phyloP scores from a whole-genome alignment of 352 stramenopile species.

The Vaucheria bursata region DNA sequence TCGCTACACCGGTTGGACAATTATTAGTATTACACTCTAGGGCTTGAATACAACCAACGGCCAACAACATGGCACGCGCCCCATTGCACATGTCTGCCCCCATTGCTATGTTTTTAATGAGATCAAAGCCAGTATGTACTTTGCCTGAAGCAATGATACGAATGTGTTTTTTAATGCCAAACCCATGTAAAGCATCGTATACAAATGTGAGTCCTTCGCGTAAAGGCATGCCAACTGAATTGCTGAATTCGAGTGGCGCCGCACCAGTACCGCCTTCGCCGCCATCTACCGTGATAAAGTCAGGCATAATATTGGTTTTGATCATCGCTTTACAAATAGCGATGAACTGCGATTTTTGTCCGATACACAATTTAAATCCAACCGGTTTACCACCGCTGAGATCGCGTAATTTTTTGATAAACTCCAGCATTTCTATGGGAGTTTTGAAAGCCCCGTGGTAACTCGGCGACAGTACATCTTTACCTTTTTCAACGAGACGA shows the following conservation, averaged over 20 bases:
- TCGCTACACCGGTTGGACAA: slow-evolving; percentile 63
- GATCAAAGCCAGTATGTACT: not conserved
- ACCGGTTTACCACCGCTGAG: slow-evolving; percentile 21
- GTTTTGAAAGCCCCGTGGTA: slow-evolving; percentile 2
- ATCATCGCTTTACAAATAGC: slow-evolving; percentile 1
- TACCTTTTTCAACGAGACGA: slow-evolving; percentile 4
- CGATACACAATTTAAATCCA: slow-evolving; percentile 19
- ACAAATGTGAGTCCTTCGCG: slow-evolving; percentile 16
- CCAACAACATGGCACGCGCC: not conserved
- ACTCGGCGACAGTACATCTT: slow-evolving; percentile 23
- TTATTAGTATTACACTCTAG: slow-evolving; percentile 65
- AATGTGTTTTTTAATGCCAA: not conserved
- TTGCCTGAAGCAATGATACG: not conserved
- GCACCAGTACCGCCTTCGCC: slow-evolving; percentile 25
- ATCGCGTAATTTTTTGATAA: slow-evolving; percentile 22
- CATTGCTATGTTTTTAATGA: no score
- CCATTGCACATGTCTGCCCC: not conserved
- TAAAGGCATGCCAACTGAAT: slow-evolving; percentile 10
- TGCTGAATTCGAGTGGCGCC: slow-evolving; percentile 22
- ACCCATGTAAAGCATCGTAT: not conserved
- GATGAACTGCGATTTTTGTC: not conserved
- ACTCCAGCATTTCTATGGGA: slow-evolving; percentile 4
- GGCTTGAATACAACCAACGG: slow-evolving; percentile 24
- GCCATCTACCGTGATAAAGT: slow-evolving; percentile 18
- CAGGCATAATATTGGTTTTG: slow-evolving; percentile 12